Conservation (phyloP, 768 basidiomycete species). For the Mycena galopus region DNA sequence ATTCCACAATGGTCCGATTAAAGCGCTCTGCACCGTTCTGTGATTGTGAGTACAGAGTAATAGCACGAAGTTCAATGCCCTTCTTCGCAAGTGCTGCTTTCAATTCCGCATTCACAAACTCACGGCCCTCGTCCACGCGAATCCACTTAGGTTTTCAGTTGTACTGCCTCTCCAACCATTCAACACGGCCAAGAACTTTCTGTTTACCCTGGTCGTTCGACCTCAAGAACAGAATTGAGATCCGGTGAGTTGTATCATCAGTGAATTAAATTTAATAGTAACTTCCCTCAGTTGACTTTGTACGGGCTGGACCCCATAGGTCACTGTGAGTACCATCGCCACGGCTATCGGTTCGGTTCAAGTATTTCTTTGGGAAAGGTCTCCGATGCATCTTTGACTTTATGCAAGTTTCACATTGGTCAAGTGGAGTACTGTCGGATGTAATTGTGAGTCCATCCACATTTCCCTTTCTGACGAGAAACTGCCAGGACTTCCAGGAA, state of each 20-base stretch:
- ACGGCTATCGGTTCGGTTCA: slow-evolving; percentile 1
- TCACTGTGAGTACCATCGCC: neutral
- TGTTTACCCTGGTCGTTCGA: slow-evolving; percentile 33
- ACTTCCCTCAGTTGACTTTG: neutral
- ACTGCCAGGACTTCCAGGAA: neutral
- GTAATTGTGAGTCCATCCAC: slow-evolving; percentile 1
- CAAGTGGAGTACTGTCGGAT: neutral
- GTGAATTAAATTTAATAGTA: neutral
- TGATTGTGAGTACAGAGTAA: slow-evolving; percentile 50
- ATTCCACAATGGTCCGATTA: slow-evolving; percentile 47
- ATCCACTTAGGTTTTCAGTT: slow-evolving; percentile 24
- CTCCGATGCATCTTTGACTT: slow-evolving; percentile 12
- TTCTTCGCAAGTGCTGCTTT: slow-evolving; percentile 35
- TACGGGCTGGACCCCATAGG: neutral
- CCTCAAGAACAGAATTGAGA: slow-evolving; percentile 33
- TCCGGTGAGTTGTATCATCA: neutral
- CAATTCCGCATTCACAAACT: slow-evolving; percentile 43
- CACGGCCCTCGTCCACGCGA: slow-evolving; percentile 45
- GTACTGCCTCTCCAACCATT: slow-evolving; percentile 30
- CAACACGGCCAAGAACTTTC: slow-evolving; percentile 34
- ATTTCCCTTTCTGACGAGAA: neutral
- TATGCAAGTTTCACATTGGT: slow-evolving; percentile 1
- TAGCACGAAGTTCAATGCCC: slow-evolving; percentile 34
- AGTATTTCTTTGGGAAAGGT: slow-evolving; percentile 5
- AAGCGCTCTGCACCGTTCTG: slow-evolving; percentile 55